Evolutionary conservation across 108 stramenopile genomes (phyloP).

Genomic region (Cyclotella sp.): DNA sequence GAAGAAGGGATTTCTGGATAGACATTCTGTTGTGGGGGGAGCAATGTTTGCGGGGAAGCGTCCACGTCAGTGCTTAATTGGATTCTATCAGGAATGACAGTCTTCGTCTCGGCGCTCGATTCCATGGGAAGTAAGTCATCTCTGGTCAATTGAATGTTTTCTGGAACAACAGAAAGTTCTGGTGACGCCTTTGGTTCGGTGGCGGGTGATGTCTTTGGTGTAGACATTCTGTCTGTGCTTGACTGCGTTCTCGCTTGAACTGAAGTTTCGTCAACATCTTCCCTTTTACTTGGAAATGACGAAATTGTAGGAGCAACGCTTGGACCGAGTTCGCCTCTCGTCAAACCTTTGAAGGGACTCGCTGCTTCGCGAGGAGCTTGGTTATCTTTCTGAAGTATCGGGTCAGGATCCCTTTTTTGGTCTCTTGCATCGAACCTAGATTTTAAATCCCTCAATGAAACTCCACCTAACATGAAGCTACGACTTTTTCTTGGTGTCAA

Average conservation of each 20-base stretch:
- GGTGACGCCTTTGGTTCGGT: background rate
- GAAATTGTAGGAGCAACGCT: too few relatives aligned
- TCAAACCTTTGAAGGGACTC: background rate
- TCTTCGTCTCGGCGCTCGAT: too few relatives aligned
- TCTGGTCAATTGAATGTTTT: slow-evolving; percentile 3
- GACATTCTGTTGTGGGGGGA: background rate
- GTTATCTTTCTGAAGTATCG: background rate
- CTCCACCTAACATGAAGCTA: slow-evolving; percentile 14
- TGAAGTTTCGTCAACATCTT: background rate
- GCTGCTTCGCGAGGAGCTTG: background rate
- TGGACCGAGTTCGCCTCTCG: too few relatives aligned
- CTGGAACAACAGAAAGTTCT: slow-evolving; percentile 1
- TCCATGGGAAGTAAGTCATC: background rate
- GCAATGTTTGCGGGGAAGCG: background rate
- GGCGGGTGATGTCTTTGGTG: background rate
- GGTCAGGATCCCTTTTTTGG: background rate
- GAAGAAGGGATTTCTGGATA: background rate
- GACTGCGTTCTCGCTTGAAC: background rate
- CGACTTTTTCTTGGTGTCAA: slow-evolving; percentile 3
- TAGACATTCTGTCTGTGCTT: background rate
- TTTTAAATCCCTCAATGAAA: slow-evolving; percentile 1
- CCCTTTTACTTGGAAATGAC: too few relatives aligned
- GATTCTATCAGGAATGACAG: background rate
- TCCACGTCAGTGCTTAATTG: background rate
- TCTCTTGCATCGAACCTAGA: slow-evolving; percentile 13